These are phyloP conservation scores for Globisporangium radiosum DNA, from an alignment of 352 stramenopile genomes.

Conservation along the genomic window DNA sequence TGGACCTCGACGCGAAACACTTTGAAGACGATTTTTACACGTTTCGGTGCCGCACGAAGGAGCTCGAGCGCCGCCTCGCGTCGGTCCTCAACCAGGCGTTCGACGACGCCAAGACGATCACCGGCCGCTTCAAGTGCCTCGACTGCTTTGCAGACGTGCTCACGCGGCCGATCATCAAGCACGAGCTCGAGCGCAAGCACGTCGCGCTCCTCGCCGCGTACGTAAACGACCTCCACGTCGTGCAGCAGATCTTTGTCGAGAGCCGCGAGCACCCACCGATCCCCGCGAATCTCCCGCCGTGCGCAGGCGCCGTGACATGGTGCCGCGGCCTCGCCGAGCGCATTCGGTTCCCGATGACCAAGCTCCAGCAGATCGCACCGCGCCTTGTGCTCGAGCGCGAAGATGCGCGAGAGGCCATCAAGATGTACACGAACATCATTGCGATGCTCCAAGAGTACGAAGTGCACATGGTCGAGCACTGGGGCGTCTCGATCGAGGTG, in stretches of 20 bases:
- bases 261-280: conserved; percentile 83
- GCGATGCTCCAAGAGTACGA: conserved; percentile 79
- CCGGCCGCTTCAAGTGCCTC: conserved; percentile 86
- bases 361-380: conserved; percentile 72
- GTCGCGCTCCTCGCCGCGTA: conserved; percentile 74
- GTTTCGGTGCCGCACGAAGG: conserved; percentile 85
- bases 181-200: conserved; percentile 87
- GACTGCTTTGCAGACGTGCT: conserved; percentile 89
- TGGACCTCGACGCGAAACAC: conserved; percentile 85
- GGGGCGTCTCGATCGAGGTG: conserved; percentile 71
- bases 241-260: conserved; percentile 89
- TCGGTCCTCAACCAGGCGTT: conserved; percentile 91
- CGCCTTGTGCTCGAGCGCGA: conserved; percentile 83
- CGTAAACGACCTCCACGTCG: conserved; percentile 66
- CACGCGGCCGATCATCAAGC: conserved; percentile 78
- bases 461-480: conserved; percentile 77
- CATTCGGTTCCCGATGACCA: conserved; percentile 88
- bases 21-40: conserved; percentile 92
- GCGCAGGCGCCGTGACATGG: conserved; percentile 89
- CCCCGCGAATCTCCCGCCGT: conserved; percentile 84
- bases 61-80: conserved; percentile 80
- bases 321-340: conserved; percentile 79
- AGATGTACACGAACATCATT: conserved; percentile 87
- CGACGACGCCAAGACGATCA: conserved; percentile 88
- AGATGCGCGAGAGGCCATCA: conserved; percentile 86